phyloP scores from a whole-genome alignment of 2,329 filamentous ascomycete species.

The Juglanconis juglandina region DNA sequence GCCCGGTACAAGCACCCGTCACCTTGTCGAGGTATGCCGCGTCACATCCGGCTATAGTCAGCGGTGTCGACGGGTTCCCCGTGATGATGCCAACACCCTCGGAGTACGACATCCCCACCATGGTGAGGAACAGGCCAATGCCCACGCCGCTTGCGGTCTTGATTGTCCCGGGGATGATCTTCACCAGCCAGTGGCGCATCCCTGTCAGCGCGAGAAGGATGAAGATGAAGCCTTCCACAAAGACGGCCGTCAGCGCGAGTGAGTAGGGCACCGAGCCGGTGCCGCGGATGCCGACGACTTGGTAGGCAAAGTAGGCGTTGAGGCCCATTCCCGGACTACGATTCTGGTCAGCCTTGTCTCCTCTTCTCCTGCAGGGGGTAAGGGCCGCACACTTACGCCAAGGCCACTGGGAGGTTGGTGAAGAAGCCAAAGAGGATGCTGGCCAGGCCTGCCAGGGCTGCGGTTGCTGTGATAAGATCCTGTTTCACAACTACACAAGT shows the following conservation, averaged over 20 bases:
- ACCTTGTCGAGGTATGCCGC: conserved; percentile 47
- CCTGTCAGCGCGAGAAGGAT: conserved; percentile 62
- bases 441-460: conserved; percentile 72
- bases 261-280: conserved; percentile 54
- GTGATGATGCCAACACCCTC: conserved; percentile 81
- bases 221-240: conserved; percentile 64
- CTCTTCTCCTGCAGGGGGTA: neutral
- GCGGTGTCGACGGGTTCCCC: conserved; percentile 65
- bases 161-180: conserved; percentile 60
- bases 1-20: conserved; percentile 48
- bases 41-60: conserved; percentile 73
- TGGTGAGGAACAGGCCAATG: conserved; percentile 62
- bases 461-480: conserved; percentile 78
- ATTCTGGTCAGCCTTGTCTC: conserved; percentile 18
- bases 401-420: conserved; percentile 74
- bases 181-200: conserved; percentile 70
- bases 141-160: conserved; percentile 65
- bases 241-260: conserved; percentile 61
- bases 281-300: conserved; percentile 61
- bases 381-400: conserved; percentile 55
- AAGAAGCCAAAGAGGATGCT: conserved; percentile 76
- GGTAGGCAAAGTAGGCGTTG: conserved; percentile 66
- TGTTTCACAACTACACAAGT: conserved; percentile 50
- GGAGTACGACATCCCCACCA: conserved; percentile 69
- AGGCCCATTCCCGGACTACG: conserved; percentile 63